phyloP scores from a whole-genome alignment of 2,329 filamentous ascomycete species.

The Gyromitra esculenta region DNA sequence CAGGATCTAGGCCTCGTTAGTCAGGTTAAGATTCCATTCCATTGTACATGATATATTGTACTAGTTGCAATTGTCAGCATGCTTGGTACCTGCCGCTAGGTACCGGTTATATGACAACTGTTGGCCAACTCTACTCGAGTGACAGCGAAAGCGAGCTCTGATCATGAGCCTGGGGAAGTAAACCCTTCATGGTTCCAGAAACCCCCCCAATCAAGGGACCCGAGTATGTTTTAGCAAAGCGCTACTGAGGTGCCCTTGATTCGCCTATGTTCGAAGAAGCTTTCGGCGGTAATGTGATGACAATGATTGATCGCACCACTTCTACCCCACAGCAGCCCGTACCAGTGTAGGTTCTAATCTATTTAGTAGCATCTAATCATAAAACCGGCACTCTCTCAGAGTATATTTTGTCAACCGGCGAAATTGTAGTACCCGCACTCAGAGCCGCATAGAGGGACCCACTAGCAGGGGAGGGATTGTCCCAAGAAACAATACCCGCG shows the following conservation, averaged over 20 bases:
- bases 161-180: not conserved
- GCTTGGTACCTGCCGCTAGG: not conserved
- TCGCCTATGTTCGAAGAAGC: not conserved
- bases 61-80: not conserved
- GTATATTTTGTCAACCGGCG: no score
- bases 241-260: not conserved
- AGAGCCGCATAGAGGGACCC: not conserved
- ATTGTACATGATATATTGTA: no score
- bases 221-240: not conserved
- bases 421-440: not conserved
- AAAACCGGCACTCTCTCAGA: not conserved
- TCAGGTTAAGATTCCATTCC: not conserved
- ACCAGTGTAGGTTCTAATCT: no score
- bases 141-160: not conserved
- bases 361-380: not conserved
- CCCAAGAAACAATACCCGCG: not conserved
- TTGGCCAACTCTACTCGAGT: not conserved
- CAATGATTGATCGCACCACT: conserved; percentile 4
- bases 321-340: not conserved
- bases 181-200: not conserved
- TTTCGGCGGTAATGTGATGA: not conserved
- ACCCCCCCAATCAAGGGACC: not conserved
- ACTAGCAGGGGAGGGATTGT: not conserved
- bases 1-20: not conserved
- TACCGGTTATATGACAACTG: not conserved